Percentiles rank a stretch among this genome's conserved stretches.
These are phyloP conservation scores for Ramaria rubella DNA, from an alignment of 768 basidiomycete genomes.

Conservation along the genomic window DNA sequence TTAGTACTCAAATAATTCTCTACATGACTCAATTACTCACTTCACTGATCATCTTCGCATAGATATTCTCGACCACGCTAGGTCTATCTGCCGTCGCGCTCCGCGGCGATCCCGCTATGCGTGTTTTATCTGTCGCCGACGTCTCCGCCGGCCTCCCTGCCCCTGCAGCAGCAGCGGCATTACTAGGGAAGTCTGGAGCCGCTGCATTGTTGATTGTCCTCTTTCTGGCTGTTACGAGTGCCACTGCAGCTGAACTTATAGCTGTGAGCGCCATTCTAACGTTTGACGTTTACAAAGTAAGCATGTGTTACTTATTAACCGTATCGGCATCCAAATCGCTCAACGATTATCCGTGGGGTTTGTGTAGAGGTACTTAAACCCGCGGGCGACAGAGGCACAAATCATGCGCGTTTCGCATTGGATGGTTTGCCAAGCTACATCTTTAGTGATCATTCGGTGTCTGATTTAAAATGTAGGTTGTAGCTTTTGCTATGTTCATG, in stretches of 20 bases:
- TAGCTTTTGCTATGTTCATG: slow-evolving; percentile 67
- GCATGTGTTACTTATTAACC: not conserved
- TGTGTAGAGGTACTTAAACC: slow-evolving; percentile 68
- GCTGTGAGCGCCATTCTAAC: slow-evolving; percentile 81
- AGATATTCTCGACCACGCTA: slow-evolving; percentile 74
- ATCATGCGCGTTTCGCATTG: slow-evolving; percentile 62
- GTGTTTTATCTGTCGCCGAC: slow-evolving; percentile 46
- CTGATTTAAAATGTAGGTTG: slow-evolving; percentile 38
- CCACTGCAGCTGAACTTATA: slow-evolving; percentile 85
- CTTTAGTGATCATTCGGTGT: not conserved
- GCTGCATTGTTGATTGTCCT: slow-evolving; percentile 71
- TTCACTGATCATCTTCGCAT: not conserved
- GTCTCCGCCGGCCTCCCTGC: slow-evolving; percentile 87
- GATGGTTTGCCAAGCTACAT: slow-evolving; percentile 37
- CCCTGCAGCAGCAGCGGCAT: slow-evolving; percentile 72
- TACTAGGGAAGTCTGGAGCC: slow-evolving; percentile 77
- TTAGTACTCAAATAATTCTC: slow-evolving; percentile 1
- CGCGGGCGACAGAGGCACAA: slow-evolving; percentile 66
- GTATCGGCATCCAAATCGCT: too few species aligned
- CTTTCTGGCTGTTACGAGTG: slow-evolving; percentile 82
- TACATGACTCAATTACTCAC: not conserved
- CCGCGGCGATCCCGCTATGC: slow-evolving; percentile 40
- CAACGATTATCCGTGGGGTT: not conserved
- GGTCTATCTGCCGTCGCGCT: slow-evolving; percentile 87
- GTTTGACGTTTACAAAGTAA: slow-evolving; percentile 77